phyloP scores from a whole-genome alignment of 805 yeast species.

The Kockiozyma suomiensis region DNA sequence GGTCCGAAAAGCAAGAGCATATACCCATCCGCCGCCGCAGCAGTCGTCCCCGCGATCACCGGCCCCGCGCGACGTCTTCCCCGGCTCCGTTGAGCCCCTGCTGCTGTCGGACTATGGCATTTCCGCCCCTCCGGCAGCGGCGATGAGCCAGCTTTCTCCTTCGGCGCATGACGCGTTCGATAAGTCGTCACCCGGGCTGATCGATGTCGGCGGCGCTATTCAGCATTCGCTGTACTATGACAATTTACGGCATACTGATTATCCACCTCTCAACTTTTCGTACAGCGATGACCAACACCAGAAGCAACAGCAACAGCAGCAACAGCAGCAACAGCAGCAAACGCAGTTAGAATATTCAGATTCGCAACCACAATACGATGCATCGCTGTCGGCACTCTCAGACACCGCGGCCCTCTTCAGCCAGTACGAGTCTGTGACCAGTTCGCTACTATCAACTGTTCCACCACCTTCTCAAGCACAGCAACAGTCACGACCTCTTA shows the following conservation, averaged over 20 bases:
- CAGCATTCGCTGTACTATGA: not conserved
- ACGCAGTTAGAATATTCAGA: not conserved
- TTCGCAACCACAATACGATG: not conserved
- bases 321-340: not conserved
- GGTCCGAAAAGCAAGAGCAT: slow-evolving; percentile 10
- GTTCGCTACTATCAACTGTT: not conserved
- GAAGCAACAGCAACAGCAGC: slow-evolving; percentile 4
- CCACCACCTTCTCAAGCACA: not conserved
- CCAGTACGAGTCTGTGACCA: slow-evolving; percentile 1
- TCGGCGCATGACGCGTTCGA: not conserved
- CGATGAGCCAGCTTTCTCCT: slow-evolving; percentile 1
- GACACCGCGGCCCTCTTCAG: slow-evolving; percentile 3
- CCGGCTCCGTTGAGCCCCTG: not conserved
- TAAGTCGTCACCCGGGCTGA: slow-evolving; percentile 1
- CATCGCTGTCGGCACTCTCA: slow-evolving; percentile 1
- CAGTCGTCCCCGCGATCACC: not conserved
- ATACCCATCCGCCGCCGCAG: slow-evolving; percentile 6
- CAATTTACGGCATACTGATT: not conserved
- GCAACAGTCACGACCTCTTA: not conserved
- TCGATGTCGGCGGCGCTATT: slow-evolving; percentile 5
- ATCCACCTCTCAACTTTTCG: not conserved
- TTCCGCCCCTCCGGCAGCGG: not conserved
- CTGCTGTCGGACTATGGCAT: slow-evolving; percentile 3
- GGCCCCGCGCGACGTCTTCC: not conserved
- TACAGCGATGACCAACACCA: not conserved